These are phyloP conservation scores for Tilletiopsis washingtonensis DNA, from an alignment of 1,284 basidiomycete genomes.

Conservation along the genomic window DNA sequence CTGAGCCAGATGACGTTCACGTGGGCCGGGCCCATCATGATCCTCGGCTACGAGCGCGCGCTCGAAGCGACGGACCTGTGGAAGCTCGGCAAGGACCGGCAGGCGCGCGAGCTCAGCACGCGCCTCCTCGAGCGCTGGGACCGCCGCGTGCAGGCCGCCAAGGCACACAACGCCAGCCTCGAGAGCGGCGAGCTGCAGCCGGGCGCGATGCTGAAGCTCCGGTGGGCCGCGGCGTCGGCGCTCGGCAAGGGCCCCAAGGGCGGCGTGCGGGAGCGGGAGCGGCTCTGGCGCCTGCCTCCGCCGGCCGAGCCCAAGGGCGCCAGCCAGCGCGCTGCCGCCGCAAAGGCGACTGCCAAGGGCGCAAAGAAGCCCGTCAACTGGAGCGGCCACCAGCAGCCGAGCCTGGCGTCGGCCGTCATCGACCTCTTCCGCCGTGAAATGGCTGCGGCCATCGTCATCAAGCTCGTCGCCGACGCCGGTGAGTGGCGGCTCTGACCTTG, in stretches of 20 bases:
- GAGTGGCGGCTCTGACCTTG: neutral
- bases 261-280: constrained; percentile 22
- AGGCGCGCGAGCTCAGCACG: constrained; percentile 57
- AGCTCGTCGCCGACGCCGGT: constrained; percentile 32
- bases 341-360: constrained; percentile 3
- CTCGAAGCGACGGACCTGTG: constrained; percentile 77
- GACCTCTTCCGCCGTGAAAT: constrained; percentile 75
- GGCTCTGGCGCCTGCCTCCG: constrained; percentile 29
- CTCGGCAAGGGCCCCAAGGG: neutral
- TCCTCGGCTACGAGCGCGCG: constrained; percentile 63
- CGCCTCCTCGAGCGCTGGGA: constrained; percentile 61
- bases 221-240: constrained; percentile 53
- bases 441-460: constrained; percentile 70
- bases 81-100: constrained; percentile 58
- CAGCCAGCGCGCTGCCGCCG: neutral
- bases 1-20: constrained; percentile 56
- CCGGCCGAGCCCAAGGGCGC: neutral
- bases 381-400: constrained; percentile 51
- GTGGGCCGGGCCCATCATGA: constrained; percentile 70
- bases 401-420: constrained; percentile 66
- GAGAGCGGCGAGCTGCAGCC: constrained; percentile 60
- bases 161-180: constrained; percentile 63
- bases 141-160: constrained; percentile 56
- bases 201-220: constrained; percentile 52
- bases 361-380: neutral